Evolutionary conservation across 1,284 basidiomycete genomes (phyloP).

Genomic region (Apiotrichum porosum): DNA sequence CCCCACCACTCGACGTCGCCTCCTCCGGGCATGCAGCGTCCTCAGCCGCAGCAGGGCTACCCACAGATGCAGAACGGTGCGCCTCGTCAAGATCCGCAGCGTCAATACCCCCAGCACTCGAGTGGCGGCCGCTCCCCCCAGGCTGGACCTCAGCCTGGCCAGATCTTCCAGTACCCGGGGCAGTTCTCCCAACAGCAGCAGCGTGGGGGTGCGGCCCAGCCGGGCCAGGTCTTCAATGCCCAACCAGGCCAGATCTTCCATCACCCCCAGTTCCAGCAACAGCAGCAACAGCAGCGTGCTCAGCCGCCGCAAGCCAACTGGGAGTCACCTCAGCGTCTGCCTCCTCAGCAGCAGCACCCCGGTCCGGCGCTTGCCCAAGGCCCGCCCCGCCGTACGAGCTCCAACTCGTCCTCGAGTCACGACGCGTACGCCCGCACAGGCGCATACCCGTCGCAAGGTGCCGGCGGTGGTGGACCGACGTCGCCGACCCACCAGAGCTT

Average conservation of each 20-base stretch:
- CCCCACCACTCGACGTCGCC: conserved; percentile 1
- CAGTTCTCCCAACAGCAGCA: background rate
- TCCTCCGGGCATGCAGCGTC: conserved; percentile 6
- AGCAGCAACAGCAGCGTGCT: conserved; percentile 13
- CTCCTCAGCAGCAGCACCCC: conserved; percentile 12
- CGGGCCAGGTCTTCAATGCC: conserved; percentile 31
- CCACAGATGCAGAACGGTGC: background rate
- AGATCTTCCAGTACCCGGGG: conserved; percentile 45
- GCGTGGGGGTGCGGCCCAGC: conserved; percentile 15
- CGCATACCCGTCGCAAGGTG: background rate
- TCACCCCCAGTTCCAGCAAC: conserved; percentile 25
- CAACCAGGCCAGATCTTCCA: conserved; percentile 39
- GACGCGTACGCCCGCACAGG: conserved; percentile 9
- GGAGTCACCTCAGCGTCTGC: conserved; percentile 24
- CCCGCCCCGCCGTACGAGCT: conserved; percentile 12
- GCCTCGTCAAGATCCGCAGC: conserved; percentile 2
- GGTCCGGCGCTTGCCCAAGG: conserved; percentile 5
- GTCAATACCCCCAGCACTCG: conserved; percentile 2
- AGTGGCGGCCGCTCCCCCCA: no score
- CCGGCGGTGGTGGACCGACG: conserved; percentile 7
- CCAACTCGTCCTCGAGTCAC: background rate
- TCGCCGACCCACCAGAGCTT: conserved; percentile 15
- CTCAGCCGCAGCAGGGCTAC: conserved; percentile 7
- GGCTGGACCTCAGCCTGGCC: conserved; percentile 44
- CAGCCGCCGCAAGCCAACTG: conserved; percentile 4